A percentile compares a stretch with the other conserved stretches of the same genome.
Conservation (phyloP, 1,139 yeast species). For the Sugiyamaella paludigena region DNA sequence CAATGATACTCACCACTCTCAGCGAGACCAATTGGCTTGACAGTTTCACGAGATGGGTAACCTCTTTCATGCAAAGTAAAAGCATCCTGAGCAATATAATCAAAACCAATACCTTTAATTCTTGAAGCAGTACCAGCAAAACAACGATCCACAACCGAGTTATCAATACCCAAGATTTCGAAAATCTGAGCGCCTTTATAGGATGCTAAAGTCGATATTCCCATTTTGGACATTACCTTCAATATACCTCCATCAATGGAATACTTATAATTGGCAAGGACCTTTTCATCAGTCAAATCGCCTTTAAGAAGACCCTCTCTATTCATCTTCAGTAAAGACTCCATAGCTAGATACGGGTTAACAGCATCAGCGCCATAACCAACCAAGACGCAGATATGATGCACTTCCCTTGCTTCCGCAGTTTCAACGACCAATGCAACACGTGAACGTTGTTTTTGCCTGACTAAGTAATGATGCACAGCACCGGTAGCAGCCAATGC, state of each 20-base stretch:
- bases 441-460: conserved; percentile 94
- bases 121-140: conserved; percentile 97
- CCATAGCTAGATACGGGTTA: conserved; percentile 91
- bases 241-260: conserved; percentile 88
- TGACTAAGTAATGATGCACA: conserved; percentile 92
- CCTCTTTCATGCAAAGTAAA: conserved; percentile 91
- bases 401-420: conserved; percentile 97
- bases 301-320: conserved; percentile 70
- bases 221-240: conserved; percentile 99
- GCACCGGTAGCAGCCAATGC: conserved; percentile 96
- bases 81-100: conserved; percentile 94
- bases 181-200: conserved; percentile 98
- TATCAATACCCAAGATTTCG: conserved; percentile 94
- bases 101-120: conserved; percentile 93
- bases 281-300: conserved; percentile 53
- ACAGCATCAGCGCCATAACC: conserved; percentile 98
- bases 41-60: conserved; percentile 71
- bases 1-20: conserved; percentile 98
- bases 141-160: conserved; percentile 91
- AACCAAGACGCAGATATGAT: conserved; percentile 88
- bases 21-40: conserved; percentile 73
- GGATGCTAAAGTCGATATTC: conserved; percentile 94
- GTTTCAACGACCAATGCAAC: conserved; percentile 90
- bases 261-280: conserved; percentile 73
- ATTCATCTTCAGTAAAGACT: conserved; percentile 81